A percentile compares a stretch with the other conserved stretches of the same genome.
These are phyloP conservation scores for Thalassiosira hispida DNA, from an alignment of 352 stramenopile species.

Conservation along the genomic window DNA sequence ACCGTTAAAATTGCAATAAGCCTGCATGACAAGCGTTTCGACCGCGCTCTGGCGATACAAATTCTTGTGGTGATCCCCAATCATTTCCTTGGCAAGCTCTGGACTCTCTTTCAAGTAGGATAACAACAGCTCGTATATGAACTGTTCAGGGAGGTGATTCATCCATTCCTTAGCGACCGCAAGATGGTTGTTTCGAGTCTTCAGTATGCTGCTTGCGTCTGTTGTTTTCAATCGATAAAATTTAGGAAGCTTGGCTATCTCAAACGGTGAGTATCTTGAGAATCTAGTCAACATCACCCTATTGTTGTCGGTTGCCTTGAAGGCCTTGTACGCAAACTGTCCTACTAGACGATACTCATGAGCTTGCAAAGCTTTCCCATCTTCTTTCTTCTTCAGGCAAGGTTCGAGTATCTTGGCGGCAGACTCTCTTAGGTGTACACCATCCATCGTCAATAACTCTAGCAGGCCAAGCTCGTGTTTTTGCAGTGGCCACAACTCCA, in stretches of 20 bases:
- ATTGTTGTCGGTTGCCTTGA: not conserved
- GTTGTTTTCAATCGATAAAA: not conserved
- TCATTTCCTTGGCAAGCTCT: not conserved
- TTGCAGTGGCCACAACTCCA: not conserved
- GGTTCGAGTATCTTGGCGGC: not conserved
- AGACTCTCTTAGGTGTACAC: not conserved
- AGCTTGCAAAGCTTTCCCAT: not conserved
- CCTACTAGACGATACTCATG: not conserved
- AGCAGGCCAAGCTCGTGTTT: not conserved
- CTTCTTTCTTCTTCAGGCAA: not conserved
- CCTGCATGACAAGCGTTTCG: not conserved
- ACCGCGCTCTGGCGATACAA: not conserved
- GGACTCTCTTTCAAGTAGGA: not conserved
- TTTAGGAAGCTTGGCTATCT: not conserved
- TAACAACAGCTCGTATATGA: not conserved
- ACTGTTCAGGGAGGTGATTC: not conserved
- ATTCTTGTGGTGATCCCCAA: not conserved
- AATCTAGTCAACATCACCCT: not conserved
- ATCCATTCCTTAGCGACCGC: not conserved
- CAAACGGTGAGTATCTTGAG: not conserved
- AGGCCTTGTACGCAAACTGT: not conserved
- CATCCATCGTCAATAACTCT: not conserved
- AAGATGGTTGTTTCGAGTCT: not conserved
- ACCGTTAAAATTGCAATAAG: not conserved
- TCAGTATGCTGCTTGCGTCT: not conserved